These are phyloP conservation scores for Magnolia changhungtana DNA, from an alignment of 164 flowering plant species.

Conservation along the genomic window DNA sequence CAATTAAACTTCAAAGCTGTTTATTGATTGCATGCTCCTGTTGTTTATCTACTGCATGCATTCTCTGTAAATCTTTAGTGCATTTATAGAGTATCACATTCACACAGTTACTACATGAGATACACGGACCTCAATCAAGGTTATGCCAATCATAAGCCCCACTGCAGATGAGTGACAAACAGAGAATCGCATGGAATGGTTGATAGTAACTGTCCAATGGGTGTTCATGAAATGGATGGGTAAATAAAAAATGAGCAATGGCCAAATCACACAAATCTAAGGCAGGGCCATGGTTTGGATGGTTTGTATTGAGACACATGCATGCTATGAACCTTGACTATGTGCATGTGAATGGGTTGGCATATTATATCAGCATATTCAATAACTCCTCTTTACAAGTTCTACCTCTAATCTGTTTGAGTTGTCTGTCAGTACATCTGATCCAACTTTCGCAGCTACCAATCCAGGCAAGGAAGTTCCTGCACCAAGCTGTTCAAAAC, in stretches of 20 bases:
- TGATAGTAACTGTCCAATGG: background rate
- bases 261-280: background rate
- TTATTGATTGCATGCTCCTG: background rate
- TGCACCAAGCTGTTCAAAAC: constrained; percentile 67
- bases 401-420: constrained; percentile 58
- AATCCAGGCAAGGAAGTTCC: constrained; percentile 95
- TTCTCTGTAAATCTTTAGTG: background rate
- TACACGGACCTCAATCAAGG: no score
- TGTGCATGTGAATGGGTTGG: background rate
- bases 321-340: background rate
- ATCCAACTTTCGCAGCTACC: constrained; percentile 84
- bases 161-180: background rate
- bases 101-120: no score
- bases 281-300: background rate
- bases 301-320: background rate
- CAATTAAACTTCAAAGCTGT: constrained; percentile 1
- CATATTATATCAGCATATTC: background rate
- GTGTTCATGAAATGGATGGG: no score
- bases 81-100: background rate
- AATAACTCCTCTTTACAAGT: background rate
- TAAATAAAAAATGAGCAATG: background rate
- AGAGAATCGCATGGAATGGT: background rate
- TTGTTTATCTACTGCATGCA: background rate
- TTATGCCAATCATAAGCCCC: background rate
- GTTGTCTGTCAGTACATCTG: constrained; percentile 71